Conservation (phyloP, 2,329 filamentous ascomycete species). For the Cladophialophora carrionii region DNA sequence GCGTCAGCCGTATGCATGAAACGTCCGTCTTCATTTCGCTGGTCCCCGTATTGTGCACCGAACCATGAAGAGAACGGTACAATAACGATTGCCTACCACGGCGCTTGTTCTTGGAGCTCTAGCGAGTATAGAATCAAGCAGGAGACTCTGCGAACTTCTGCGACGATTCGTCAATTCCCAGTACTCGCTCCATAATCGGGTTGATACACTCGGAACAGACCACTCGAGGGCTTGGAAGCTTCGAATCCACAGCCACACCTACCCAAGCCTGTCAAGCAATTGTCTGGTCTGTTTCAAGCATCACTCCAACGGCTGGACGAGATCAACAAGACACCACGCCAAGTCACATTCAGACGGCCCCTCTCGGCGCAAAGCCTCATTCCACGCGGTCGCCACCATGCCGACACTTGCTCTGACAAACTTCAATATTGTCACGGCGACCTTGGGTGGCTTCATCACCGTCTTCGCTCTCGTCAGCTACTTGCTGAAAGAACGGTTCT, state of each 20-base stretch:
- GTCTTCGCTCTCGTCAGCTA: slow-evolving; percentile 91
- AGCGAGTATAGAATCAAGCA: not conserved
- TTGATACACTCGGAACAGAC: not conserved
- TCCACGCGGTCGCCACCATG: not conserved
- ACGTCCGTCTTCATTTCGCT: not conserved
- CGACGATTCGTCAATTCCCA: not conserved
- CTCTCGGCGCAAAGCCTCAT: not conserved
- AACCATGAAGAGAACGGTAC: slow-evolving; percentile 9
- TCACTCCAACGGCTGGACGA: not conserved
- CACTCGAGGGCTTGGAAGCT: not conserved
- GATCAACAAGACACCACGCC: not conserved
- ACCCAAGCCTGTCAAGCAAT: not conserved
- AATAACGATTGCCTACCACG: slow-evolving; percentile 11
- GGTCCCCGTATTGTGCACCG: slow-evolving; percentile 5
- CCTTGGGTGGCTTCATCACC: slow-evolving; percentile 83
- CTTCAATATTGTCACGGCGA: slow-evolving; percentile 82
- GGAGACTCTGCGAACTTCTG: not conserved
- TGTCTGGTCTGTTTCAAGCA: not conserved
- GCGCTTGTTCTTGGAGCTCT: not conserved
- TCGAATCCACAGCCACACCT: not conserved
- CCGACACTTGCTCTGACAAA: slow-evolving; percentile 48
- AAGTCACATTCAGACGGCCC: not conserved
- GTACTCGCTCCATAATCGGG: not conserved
- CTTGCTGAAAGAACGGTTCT: slow-evolving; percentile 84
- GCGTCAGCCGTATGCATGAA: slow-evolving; percentile 1